Conservation (phyloP, 2,329 filamentous ascomycete genomes). For the Phialocephala subalpina region DNA sequence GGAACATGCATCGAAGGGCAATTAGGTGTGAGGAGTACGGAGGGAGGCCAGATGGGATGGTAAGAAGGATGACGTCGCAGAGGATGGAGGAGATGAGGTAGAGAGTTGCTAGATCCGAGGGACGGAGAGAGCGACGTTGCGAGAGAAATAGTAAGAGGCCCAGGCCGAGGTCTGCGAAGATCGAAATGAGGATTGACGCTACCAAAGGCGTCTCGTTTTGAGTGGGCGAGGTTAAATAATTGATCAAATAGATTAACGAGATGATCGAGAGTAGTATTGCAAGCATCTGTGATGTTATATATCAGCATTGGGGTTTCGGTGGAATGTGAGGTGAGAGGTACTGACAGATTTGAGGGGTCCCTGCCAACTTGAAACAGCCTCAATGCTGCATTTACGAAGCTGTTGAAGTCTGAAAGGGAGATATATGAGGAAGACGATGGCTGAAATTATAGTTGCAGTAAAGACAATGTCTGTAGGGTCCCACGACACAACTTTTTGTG, state of each 20-base stretch:
- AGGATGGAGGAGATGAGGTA: conserved; percentile 31
- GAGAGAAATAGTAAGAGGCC: conserved; percentile 29
- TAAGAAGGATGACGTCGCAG: conserved; percentile 25
- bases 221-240: background rate
- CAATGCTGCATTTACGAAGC: conserved; percentile 12
- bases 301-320: background rate
- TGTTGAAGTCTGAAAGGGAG: conserved; percentile 17
- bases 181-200: conserved; percentile 23
- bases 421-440: conserved; percentile 10
- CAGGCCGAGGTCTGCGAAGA: conserved; percentile 28
- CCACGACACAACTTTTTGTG: background rate
- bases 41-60: conserved; percentile 11
- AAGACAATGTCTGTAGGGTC: background rate
- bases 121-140: conserved; percentile 22
- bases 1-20: conserved; percentile 15
- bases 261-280: conserved; percentile 13
- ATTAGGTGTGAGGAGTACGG: background rate
- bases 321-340: background rate
- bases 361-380: conserved; percentile 11
- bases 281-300: conserved; percentile 7
- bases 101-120: conserved; percentile 28
- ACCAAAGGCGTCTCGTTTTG: conserved; percentile 5
- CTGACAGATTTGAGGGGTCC: conserved; percentile 18
- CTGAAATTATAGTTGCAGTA: background rate
- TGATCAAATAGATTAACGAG: conserved; percentile 9